Conservation (phyloP, 495 filamentous ascomycete genomes). For the Cryomyces minteri region DNA sequence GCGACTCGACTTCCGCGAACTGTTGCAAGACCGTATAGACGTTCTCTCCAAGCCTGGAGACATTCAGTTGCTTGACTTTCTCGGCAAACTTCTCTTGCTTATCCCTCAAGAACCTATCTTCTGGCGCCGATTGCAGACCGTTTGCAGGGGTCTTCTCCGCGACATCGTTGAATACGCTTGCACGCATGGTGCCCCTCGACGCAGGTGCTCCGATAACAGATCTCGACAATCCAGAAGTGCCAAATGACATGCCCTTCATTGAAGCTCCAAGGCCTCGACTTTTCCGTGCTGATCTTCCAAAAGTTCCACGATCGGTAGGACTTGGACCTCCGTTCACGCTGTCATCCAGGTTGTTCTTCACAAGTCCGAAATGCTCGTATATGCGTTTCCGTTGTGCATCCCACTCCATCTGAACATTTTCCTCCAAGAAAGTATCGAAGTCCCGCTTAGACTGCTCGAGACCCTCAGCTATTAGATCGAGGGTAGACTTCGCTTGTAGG, state of each 20-base stretch:
- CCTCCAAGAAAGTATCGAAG: conserved; percentile 83
- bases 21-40: conserved; percentile 52
- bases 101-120: conserved; percentile 55
- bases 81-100: conserved; percentile 64
- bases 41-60: conserved; percentile 41
- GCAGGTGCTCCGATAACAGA: conserved; percentile 69
- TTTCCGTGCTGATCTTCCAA: conserved; percentile 41
- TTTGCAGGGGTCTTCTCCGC: conserved; percentile 30
- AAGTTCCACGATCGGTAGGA: conserved; percentile 25
- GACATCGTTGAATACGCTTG: conserved; percentile 41
- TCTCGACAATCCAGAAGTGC: conserved; percentile 49
- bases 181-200: neutral
- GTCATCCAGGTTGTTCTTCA: conserved; percentile 24
- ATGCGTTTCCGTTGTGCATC: conserved; percentile 80
- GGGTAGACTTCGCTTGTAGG: conserved; percentile 74
- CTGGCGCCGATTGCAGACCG: conserved; percentile 28
- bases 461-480: conserved; percentile 79
- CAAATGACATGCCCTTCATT: conserved; percentile 30
- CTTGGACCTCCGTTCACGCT: conserved; percentile 5
- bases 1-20: conserved; percentile 50
- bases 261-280: conserved; percentile 22
- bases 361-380: conserved; percentile 90
- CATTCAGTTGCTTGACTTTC: conserved; percentile 59
- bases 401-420: conserved; percentile 90
- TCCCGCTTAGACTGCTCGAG: conserved; percentile 70